Percentiles rank a stretch among this genome's conserved stretches.
These are phyloP conservation scores for Coemansia umbellata DNA, from an alignment of 192 early-diverging fungal species.

Conservation along the genomic window DNA sequence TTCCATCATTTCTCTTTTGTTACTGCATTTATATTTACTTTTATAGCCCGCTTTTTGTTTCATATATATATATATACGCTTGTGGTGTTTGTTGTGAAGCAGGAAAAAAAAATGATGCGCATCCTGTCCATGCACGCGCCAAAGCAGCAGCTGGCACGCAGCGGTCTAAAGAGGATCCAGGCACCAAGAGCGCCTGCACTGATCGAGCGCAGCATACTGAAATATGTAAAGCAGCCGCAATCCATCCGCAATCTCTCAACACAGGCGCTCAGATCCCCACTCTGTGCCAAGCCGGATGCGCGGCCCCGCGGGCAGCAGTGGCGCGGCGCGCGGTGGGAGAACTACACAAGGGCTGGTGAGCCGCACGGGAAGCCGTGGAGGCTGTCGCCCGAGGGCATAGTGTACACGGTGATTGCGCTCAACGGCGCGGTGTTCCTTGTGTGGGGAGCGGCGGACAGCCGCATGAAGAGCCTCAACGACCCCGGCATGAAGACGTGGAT, in stretches of 20 bases:
- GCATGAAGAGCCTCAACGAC: constrained; percentile 17
- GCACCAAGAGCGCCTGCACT: not conserved
- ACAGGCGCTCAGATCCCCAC: too few relatives aligned
- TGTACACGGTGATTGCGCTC: constrained; percentile 31
- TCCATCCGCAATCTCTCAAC: too few relatives aligned
- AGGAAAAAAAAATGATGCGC: too few relatives aligned
- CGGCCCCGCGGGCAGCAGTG: constrained; percentile 29
- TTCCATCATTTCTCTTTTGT: too few relatives aligned
- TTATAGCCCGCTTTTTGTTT: too few relatives aligned
- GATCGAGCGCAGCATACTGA: not conserved
- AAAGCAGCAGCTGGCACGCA: not conserved
- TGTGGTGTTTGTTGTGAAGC: too few relatives aligned
- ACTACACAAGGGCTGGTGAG: constrained; percentile 42
- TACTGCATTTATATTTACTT: too few relatives aligned
- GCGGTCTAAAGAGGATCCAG: not conserved
- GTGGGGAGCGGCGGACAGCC: constrained; percentile 22
- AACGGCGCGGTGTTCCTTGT: constrained; percentile 41
- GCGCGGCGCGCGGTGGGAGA: constrained; percentile 42
- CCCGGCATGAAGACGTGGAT: constrained; percentile 16
- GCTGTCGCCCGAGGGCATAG: constrained; percentile 21
- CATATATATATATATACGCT: too few relatives aligned
- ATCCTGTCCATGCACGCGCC: too few relatives aligned
- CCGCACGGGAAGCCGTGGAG: constrained; percentile 18
- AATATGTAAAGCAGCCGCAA: not conserved
- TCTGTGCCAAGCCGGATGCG: too few relatives aligned